A percentile compares a stretch with the other conserved stretches of the same genome.
Conservation (phyloP, 1,139 yeast genomes). For the Hemisphaericaspora lyxosophila region DNA sequence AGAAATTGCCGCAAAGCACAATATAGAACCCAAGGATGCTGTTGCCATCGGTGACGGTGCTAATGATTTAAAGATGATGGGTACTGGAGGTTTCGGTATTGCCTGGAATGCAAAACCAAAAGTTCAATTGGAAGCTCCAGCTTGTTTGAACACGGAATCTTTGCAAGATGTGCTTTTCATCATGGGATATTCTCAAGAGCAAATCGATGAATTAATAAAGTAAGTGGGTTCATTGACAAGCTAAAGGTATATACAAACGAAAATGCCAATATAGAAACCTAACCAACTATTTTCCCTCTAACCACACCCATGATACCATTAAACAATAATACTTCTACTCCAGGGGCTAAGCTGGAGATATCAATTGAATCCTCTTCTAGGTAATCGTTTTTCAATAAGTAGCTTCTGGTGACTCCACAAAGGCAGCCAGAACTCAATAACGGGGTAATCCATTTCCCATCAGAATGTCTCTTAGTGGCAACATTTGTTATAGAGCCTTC, state of each 20-base stretch:
- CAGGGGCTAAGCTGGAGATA: conserved; percentile 48
- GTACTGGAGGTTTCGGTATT: conserved; percentile 85
- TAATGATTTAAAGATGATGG: conserved; percentile 93
- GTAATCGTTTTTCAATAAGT: conserved; percentile 53
- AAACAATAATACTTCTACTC: conserved; percentile 68
- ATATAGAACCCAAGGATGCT: conserved; percentile 53
- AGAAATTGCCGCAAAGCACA: conserved; percentile 64
- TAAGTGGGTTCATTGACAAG: no score
- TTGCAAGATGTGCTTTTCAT: conserved; percentile 76
- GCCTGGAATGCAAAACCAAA: conserved; percentile 98
- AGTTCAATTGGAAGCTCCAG: conserved; percentile 81
- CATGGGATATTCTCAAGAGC: conserved; percentile 68
- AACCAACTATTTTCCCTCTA: conserved; percentile 48
- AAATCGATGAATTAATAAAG: conserved; percentile 36
- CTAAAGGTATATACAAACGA: conserved; percentile 3
- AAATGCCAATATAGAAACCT: conserved; percentile 1
- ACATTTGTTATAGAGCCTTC: conserved; percentile 88
- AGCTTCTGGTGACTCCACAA: conserved; percentile 79
- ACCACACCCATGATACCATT: conserved; percentile 85
- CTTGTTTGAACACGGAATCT: conserved; percentile 69
- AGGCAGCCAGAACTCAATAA: conserved; percentile 73
- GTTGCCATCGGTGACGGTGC: conserved; percentile 98
- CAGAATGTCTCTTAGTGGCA: conserved; percentile 53
- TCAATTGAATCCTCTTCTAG: conserved; percentile 56
- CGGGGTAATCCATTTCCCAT: conserved; percentile 77